Conservation (phyloP, 1,139 yeast species). For the Kluyveromyces marxianus region DNA sequence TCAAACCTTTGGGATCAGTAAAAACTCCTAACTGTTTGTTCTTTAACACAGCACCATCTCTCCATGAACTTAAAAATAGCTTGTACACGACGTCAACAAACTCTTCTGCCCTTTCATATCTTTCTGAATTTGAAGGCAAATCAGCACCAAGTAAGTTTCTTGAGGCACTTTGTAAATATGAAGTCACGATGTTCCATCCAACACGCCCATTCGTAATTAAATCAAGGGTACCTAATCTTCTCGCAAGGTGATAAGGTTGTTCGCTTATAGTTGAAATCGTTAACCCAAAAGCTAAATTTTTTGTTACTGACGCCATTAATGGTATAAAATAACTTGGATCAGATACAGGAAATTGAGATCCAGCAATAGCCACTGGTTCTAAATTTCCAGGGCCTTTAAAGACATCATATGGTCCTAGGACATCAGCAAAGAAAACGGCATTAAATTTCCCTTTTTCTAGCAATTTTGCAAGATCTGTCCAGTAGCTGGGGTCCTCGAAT, state of each 20-base stretch:
- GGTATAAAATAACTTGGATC: conserved; percentile 39
- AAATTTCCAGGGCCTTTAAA: conserved; percentile 37
- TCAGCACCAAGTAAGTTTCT: conserved; percentile 35
- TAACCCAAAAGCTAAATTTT: conserved; percentile 36
- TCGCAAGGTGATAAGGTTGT: conserved; percentile 39
- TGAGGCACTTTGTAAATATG: conserved; percentile 38
- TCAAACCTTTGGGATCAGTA: conserved; percentile 36
- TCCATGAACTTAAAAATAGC: conserved; percentile 38
- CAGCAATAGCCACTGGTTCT: conserved; percentile 35
- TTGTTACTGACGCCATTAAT: conserved; percentile 39
- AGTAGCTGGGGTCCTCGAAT: conserved; percentile 38
- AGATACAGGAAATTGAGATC: conserved; percentile 39
- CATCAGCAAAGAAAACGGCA: conserved; percentile 42
- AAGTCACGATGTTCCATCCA: conserved; percentile 41
- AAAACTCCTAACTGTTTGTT: conserved; percentile 33
- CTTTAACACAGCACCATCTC: conserved; percentile 38
- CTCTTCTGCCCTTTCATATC: conserved; percentile 39
- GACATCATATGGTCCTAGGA: conserved; percentile 40
- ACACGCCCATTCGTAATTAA: conserved; percentile 40
- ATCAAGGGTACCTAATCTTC: conserved; percentile 39
- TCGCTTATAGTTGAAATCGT: conserved; percentile 41
- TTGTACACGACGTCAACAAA: conserved; percentile 38
- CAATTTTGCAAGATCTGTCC: conserved; percentile 39
- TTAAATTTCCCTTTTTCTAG: conserved; percentile 42
- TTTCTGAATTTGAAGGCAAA: conserved; percentile 36